Evolutionary conservation across 139 green algal genomes (phyloP), one percentile per base, ranked within the genome.

Genomic region (Limnomonas spitsbergensis): DNA sequence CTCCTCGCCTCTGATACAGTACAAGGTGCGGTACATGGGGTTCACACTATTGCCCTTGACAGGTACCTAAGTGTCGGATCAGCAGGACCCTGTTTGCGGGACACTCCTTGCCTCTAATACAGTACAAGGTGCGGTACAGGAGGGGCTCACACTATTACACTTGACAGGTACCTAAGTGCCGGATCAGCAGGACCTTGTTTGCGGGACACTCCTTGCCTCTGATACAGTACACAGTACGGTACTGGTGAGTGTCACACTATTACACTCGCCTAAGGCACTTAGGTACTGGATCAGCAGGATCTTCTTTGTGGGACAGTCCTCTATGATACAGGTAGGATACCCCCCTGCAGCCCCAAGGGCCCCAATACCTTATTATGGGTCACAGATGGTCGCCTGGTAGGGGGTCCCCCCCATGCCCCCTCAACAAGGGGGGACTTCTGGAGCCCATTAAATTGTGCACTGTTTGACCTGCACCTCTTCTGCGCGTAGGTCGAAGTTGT

Each of bases 31-130:
- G 2, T 2, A 27, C 35, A 14, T 14, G 61, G 61, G 14, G 47
- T 61, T 20, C 47, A 61, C 47, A 61, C 47, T 20, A 29, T 14
- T 14, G 47, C n/a, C n/a, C n/a, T n/a, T n/a, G n/a, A n/a, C n/a
- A n/a, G n/a, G n/a, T n/a, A n/a, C n/a, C n/a, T n/a, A n/a, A 94
- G 42, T 83, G 86, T 20, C 78, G 81, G 38, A 90, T 88, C 38
- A 78, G 75, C 73, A 53, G 83, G 6, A 72, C 81, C 73, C 74
- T 90, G 38, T 66, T 80, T 37, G 76, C 80, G 7, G 78, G 85
- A 1, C 77, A 83, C 76, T 27, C 69, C 29, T 81, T 37, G 27
- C 81, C 78, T 39, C 66, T 81, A 24, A 76, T 89, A 24, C 47
- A 79, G 76, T 85, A 84, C 54, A 82, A 80, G 53, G 81, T 87